phyloP scores from a whole-genome alignment of 1,284 basidiomycete species.

The Sutorius eximius region DNA sequence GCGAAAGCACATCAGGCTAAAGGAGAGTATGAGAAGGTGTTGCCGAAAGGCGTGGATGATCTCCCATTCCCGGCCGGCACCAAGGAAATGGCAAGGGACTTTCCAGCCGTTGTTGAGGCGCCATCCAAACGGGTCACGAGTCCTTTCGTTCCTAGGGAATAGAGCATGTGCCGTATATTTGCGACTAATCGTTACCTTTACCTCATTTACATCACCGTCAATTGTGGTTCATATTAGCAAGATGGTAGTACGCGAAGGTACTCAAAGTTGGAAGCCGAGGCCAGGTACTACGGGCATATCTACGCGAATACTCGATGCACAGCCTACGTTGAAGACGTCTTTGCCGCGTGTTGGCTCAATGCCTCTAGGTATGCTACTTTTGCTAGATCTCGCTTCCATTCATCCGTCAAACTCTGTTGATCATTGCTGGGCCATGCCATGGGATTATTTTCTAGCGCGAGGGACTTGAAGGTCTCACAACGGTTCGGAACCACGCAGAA shows the following conservation, averaged over 20 bases:
- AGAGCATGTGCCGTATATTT: constrained; percentile 28
- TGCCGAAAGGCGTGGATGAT: constrained; percentile 80
- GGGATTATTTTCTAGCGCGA: neutral
- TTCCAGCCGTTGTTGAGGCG: constrained; percentile 66
- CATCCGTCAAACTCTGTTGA: neutral
- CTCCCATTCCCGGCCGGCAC: constrained; percentile 95
- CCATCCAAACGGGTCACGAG: constrained; percentile 67
- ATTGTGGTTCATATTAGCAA: neutral
- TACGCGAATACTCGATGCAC: neutral
- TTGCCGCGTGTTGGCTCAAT: neutral
- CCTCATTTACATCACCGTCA: constrained; percentile 1
- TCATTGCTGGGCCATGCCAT: neutral
- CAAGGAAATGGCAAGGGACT: constrained; percentile 64
- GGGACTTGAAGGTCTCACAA: neutral
- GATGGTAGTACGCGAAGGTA: neutral
- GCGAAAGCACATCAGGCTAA: constrained; percentile 67
- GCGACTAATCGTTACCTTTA: neutral
- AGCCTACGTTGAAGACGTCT: neutral
- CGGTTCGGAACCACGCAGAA: too few relatives aligned
- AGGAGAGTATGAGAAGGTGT: constrained; percentile 78
- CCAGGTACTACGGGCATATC: neutral
- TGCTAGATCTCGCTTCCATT: neutral
- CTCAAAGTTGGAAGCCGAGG: neutral
- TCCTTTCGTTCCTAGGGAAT: constrained; percentile 76
- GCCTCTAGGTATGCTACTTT: neutral